Conservation (phyloP, 1,284 basidiomycete genomes). For the Malassezia caprae region DNA sequence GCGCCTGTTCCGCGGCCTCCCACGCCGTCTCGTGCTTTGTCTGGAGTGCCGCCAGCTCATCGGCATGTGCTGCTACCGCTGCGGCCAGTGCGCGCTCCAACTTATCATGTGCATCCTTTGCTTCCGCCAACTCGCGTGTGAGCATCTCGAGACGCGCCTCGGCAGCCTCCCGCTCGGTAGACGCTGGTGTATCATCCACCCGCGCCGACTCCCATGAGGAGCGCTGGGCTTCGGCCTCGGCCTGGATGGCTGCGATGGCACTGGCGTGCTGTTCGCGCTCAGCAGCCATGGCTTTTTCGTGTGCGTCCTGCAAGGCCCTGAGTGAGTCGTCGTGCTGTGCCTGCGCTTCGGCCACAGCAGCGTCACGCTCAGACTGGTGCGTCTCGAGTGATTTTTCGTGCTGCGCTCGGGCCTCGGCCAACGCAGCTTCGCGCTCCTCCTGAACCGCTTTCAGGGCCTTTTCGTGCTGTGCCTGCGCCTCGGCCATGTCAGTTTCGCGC, state of each 20-base stretch:
- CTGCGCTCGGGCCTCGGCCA: neutral
- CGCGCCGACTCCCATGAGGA: neutral
- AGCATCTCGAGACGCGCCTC: neutral
- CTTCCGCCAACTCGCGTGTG: neutral
- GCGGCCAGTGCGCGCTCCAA: neutral
- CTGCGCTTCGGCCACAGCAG: neutral
- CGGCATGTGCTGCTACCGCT: neutral
- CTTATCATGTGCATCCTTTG: slow-evolving; percentile 8
- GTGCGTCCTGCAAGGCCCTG: slow-evolving; percentile 1
- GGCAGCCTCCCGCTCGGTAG: neutral
- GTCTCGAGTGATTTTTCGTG: neutral
- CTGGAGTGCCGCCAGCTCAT: neutral
- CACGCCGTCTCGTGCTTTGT: slow-evolving; percentile 14
- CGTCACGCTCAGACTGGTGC: neutral
- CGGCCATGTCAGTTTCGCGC: neutral
- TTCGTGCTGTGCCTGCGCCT: neutral
- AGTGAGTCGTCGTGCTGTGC: slow-evolving; percentile 6
- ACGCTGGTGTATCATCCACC: neutral
- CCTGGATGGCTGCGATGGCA: neutral
- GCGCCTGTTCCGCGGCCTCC: slow-evolving; percentile 20
- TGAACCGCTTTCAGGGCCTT: neutral
- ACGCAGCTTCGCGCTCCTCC: neutral
- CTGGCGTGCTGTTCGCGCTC: neutral
- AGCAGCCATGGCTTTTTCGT: neutral
- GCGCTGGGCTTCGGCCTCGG: neutral